Base-by-base conservation (phyloP, 805 yeast genomes). In the Phaffomyces antillensis region DNA sequence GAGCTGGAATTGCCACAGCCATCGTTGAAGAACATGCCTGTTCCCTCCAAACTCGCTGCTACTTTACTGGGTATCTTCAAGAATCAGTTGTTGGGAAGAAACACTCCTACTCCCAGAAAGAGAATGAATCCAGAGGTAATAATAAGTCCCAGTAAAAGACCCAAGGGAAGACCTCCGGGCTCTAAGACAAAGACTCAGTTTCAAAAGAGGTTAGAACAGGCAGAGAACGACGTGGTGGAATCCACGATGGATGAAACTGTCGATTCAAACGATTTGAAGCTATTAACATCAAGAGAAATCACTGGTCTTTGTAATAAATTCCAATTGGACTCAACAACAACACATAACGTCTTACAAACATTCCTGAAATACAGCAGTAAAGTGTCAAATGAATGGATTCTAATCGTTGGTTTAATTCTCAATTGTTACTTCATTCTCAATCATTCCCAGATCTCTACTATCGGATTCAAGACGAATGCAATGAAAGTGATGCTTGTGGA, bases 381-480 rank as follows among this genome's bases (percentile, higher is more conserved):
- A 50, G 72, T 81, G 35, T 73, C 73, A 32, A 78, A 75, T 46
- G 82, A 81, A 35, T 83, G 89, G 88, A 77, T 79, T 8, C 59
- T 84, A 20, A 75, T 83, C 3, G 80, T 86, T 58, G 90, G 90
- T 0, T 57, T 84, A 49, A 70, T 83, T 1, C 67, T 81, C 32
- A 73, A 81, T 17, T 80, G 82, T 13, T 79, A 77, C 44, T 64
- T 70, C 17, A 67, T 79, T 15, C 68, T 83, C 30, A 79, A 80
- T 58, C 71, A 73, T 45, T 67, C 67, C 20, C 57, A 68, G 15
- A 57, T 64, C 4, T 56, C 63, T 12, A 74, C 73, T 40, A 66
- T 79, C 7, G 79, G 84, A 1, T 68, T 73, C 23, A 74, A 69
- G 45, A 59, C 72, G 15, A 64, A 68, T 33, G 69, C 80, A 11